Percentiles rank a stretch among this genome's conserved stretches.
These are phyloP conservation scores for Brettanomyces sp. DNA, from an alignment of 805 yeast species.

Conservation along the genomic window DNA sequence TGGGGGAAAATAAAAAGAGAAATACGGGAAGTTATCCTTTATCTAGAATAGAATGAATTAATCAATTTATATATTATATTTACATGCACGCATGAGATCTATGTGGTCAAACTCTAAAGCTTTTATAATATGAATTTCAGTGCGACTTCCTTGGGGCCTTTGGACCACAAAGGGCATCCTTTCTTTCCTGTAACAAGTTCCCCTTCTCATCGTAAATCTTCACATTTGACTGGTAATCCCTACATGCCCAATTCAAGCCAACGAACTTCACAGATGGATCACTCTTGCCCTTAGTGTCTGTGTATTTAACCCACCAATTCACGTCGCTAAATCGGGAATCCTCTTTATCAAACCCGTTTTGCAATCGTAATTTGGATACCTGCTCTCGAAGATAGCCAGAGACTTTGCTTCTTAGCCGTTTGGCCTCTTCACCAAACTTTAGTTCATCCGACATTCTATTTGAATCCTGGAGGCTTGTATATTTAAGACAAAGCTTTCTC, in stretches of 20 bases:
- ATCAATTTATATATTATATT: too few species aligned
- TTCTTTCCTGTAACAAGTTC: not conserved
- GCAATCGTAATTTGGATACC: slow-evolving; percentile 41
- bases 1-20: too few species aligned
- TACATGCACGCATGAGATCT: too few species aligned
- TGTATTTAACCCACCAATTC: slow-evolving; percentile 65
- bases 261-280: slow-evolving; percentile 63
- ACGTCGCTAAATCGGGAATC: slow-evolving; percentile 63
- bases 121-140: too few species aligned
- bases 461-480: slow-evolving; percentile 39
- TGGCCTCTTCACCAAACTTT: slow-evolving; percentile 55
- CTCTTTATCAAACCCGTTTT: slow-evolving; percentile 40
- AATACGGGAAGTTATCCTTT: too few species aligned
- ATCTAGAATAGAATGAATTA: too few species aligned
- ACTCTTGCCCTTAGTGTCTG: slow-evolving; percentile 52
- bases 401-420: slow-evolving; percentile 55
- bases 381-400: slow-evolving; percentile 61
- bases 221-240: slow-evolving; percentile 46
- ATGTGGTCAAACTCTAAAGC: too few species aligned
- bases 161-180: not conserved
- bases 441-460: slow-evolving; percentile 53
- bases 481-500: slow-evolving; percentile 49
- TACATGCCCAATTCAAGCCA: slow-evolving; percentile 79
- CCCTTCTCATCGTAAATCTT: slow-evolving; percentile 19
- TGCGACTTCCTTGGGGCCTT: not conserved